Evolutionary conservation across 129 eudicot species (phyloP).

Genomic region (Erigeron canadensis): DNA sequence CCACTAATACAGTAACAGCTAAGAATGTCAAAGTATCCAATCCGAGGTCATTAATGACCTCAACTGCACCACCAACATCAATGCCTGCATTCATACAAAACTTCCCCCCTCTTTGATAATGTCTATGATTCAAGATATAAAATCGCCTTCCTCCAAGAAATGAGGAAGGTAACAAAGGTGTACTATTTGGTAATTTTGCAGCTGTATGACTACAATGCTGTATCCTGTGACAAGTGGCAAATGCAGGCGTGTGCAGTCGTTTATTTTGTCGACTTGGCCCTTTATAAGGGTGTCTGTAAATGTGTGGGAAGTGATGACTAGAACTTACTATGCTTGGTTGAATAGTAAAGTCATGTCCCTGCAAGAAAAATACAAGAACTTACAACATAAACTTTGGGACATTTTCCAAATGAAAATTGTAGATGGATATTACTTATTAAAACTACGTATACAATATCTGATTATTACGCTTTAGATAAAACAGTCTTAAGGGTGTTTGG

Average conservation of each 20-base stretch:
- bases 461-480: neutral
- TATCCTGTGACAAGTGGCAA: constrained; percentile 30
- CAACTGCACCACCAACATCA: constrained; percentile 81
- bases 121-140: constrained; percentile 27
- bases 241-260: constrained; percentile 27
- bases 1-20: constrained; percentile 78
- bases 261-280: constrained; percentile 34
- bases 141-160: constrained; percentile 44
- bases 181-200: constrained; percentile 27
- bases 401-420: neutral
- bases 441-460: neutral
- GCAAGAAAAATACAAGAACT: constrained; percentile 22
- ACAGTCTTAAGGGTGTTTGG: neutral
- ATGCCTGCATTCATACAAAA: constrained; percentile 45
- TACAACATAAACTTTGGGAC: neutral
- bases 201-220: constrained; percentile 19
- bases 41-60: constrained; percentile 89
- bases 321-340: constrained; percentile 32
- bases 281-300: constrained; percentile 25
- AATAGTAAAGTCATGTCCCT: constrained; percentile 56
- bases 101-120: constrained; percentile 25
- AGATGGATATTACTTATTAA: neutral
- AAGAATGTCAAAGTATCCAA: constrained; percentile 90
- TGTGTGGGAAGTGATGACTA: constrained; percentile 27
- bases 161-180: constrained; percentile 35